Conservation (phyloP, 805 yeast genomes). For the Ogataea kodamae region DNA sequence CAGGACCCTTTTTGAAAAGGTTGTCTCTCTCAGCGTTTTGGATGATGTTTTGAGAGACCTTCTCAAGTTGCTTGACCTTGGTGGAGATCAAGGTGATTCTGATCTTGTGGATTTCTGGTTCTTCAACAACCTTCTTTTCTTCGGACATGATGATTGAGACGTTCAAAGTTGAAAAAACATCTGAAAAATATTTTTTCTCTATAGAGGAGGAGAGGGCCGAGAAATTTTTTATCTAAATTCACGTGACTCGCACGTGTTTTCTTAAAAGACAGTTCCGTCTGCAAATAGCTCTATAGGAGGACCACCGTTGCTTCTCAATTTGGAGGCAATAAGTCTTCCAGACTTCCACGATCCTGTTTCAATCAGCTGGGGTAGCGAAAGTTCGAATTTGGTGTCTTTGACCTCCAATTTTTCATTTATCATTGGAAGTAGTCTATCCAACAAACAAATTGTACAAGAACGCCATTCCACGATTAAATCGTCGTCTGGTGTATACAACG, state of each 20-base stretch:
- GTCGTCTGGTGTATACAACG: conserved; percentile 50
- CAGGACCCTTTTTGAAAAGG: conserved; percentile 96
- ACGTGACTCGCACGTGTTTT: conserved; percentile 12
- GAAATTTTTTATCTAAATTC: no score
- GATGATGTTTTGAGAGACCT: conserved; percentile 88
- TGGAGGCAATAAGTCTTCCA: conserved; percentile 57
- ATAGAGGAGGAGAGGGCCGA: neutral
- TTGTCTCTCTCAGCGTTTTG: conserved; percentile 78
- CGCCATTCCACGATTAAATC: conserved; percentile 70
- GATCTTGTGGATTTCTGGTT: conserved; percentile 88
- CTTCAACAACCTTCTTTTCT: conserved; percentile 78
- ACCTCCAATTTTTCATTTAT: conserved; percentile 45
- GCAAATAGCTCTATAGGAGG: conserved; percentile 62
- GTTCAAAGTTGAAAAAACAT: conserved; percentile 30
- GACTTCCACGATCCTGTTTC: conserved; percentile 72
- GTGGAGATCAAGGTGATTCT: conserved; percentile 99
- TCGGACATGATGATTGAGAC: conserved; percentile 60
- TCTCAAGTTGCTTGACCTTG: conserved; percentile 97
- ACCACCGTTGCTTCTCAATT: conserved; percentile 46
- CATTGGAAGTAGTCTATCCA: conserved; percentile 50
- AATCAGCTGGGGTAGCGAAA: conserved; percentile 53
- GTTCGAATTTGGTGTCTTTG: conserved; percentile 28
- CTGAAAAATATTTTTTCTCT: conserved; percentile 4
- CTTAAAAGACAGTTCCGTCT: conserved; percentile 62
- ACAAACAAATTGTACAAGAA: conserved; percentile 53